A percentile compares a stretch with the other conserved stretches of the same genome.
Evolutionary conservation across 1,284 basidiomycete species (phyloP).

Genomic region (Austroboletus rostrupii): DNA sequence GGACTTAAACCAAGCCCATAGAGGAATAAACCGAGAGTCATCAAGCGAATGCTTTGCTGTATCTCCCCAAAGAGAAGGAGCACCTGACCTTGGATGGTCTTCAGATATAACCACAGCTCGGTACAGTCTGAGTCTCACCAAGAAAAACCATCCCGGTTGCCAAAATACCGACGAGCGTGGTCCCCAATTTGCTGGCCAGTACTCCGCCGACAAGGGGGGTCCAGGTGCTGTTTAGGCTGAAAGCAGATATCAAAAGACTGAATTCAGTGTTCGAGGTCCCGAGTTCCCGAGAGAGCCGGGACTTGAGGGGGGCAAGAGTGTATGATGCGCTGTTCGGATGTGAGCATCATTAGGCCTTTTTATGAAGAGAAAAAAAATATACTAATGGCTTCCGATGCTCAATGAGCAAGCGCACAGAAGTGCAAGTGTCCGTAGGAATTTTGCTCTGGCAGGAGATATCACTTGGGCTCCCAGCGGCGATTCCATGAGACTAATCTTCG

Average conservation of each 20-base stretch:
- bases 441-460: slow-evolving; percentile 33
- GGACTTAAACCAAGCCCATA: slow-evolving; percentile 80
- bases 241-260: slow-evolving; percentile 69
- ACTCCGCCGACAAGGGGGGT: slow-evolving; percentile 72
- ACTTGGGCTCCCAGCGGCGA: slow-evolving; percentile 2
- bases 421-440: slow-evolving; percentile 55
- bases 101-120: slow-evolving; percentile 3
- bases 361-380: slow-evolving; percentile 21
- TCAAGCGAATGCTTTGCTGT: slow-evolving; percentile 52
- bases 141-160: slow-evolving; percentile 68
- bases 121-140: slow-evolving; percentile 36
- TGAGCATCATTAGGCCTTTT: slow-evolving; percentile 1
- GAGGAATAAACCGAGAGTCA: slow-evolving; percentile 70
- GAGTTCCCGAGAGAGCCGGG: slow-evolving; percentile 64
- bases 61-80: slow-evolving; percentile 63
- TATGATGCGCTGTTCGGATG: slow-evolving; percentile 53
- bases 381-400: slow-evolving; percentile 77
- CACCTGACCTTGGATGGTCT: slow-evolving; percentile 46
- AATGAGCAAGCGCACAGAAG: slow-evolving; percentile 71
- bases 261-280: slow-evolving; percentile 76
- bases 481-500: not conserved
- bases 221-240: slow-evolving; percentile 77
- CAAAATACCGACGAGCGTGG: slow-evolving; percentile 64
- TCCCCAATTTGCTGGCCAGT: slow-evolving; percentile 64
- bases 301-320: slow-evolving; percentile 73